Evolutionary conservation across 2,329 filamentous ascomycete species (phyloP), one percentile per base, ranked within the genome.

Genomic region (Epichloe elymi): DNA sequence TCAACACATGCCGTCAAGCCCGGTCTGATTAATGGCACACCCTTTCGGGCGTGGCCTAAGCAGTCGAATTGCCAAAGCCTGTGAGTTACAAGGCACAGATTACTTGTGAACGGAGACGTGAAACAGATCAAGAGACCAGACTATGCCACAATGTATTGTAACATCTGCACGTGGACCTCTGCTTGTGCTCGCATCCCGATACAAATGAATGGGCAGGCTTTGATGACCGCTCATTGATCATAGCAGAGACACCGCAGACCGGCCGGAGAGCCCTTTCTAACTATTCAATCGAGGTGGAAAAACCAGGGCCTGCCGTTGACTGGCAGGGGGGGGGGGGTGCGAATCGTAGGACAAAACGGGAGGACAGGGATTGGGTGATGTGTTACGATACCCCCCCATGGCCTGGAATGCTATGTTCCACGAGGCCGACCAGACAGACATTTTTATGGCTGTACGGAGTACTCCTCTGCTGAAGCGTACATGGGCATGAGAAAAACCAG

Each of bases 111-210:
- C 39, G 30, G 23, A 42, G 37, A 47, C n/a, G 47, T 49, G 47
- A 49, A 49, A 49, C 47, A 42, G 14, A 26, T 48, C 26, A 42
- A 23, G 23, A 36, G 17, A 39, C 33, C 47, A 48, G 30, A 43
- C 47, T 35, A 36, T 43, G 30, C 35, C 39, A 49, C 39, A 30
- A 49, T 26, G 47, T 49, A 43, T n/a, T 35, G 47, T 43, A 37
- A 35, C 40, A 30, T 35, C 15, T 36, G 39, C 47, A 49, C 47
- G 47, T 49, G 47, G 47, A 37, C 39, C 39, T 42, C 47, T 37
- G 39, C 39, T 42, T 38, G 46, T 48, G 46, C 37, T 38, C 46
- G 37, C 19, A 12, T 49, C 39, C 30, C 47, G 47, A 49, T 23
- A 42, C 47, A 49, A 37, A 17, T 49, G n/a, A 33, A 20, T 48